A percentile compares a stretch with the other conserved stretches of the same genome.
These are phyloP conservation scores for Boletellus emodensis DNA, from an alignment of 768 basidiomycete genomes.

Conservation along the genomic window DNA sequence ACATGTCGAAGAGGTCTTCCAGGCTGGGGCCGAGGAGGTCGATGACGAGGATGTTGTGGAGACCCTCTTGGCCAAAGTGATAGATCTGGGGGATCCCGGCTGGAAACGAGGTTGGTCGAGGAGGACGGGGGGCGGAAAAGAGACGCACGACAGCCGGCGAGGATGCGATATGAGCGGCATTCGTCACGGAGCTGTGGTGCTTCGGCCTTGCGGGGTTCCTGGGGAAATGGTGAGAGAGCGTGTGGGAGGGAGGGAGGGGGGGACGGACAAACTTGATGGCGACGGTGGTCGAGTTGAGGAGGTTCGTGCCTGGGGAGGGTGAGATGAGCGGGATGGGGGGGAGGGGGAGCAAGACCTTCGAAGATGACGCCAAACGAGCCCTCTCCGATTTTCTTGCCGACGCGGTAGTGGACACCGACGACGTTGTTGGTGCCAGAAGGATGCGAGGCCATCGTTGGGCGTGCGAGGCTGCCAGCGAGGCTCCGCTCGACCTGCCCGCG, in stretches of 20 bases:
- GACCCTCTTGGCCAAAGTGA: conserved; percentile 97
- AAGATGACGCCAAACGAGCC: conserved; percentile 97
- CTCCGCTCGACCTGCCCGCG: too few species aligned
- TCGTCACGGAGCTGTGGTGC: conserved; percentile 98
- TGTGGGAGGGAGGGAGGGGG: not conserved
- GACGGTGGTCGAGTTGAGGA: conserved; percentile 97
- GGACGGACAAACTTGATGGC: conserved; percentile 98
- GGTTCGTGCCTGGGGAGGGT: conserved; percentile 72
- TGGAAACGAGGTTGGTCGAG: conserved; percentile 34
- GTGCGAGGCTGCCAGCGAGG: conserved; percentile 13
- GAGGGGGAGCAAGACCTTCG: conserved; percentile 51
- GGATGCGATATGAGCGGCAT: conserved; percentile 93
- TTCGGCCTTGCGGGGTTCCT: conserved; percentile 92
- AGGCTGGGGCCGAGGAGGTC: conserved; percentile 95
- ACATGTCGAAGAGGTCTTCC: conserved; percentile 99
- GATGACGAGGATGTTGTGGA: conserved; percentile 98
- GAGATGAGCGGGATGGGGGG: not conserved
- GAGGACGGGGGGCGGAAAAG: conserved; percentile 6
- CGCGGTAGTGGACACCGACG: conserved; percentile 95
- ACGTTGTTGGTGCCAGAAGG: conserved; percentile 66
- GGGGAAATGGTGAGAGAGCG: conserved; percentile 14
- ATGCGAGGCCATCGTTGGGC: conserved; percentile 47
- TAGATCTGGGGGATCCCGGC: conserved; percentile 99
- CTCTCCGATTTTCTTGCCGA: conserved; percentile 99
- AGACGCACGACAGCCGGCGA: conserved; percentile 82